Percentiles rank a stretch among this genome's conserved stretches.
Evolutionary conservation across 305 asterid species (phyloP).

Genomic region (Solanum hybrid): DNA sequence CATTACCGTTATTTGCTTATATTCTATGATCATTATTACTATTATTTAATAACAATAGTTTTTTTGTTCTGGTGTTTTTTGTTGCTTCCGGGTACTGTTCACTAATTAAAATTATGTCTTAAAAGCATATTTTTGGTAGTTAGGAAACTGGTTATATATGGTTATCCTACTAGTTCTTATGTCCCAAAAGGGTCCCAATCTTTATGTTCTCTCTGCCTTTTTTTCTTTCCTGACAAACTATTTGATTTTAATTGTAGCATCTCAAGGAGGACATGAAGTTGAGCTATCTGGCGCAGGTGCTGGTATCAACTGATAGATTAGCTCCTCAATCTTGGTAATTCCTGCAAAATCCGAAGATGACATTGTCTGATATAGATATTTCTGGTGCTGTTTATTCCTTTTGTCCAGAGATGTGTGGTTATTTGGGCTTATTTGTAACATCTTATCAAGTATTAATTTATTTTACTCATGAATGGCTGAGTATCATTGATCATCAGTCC

Average conservation of each 20-base stretch:
- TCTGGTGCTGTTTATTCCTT: neutral
- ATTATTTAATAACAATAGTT: neutral
- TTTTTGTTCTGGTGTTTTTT: neutral
- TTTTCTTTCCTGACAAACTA: slow-evolving; percentile 9
- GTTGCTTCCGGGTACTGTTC: neutral
- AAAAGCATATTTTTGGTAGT: neutral
- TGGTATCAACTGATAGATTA: slow-evolving; percentile 83
- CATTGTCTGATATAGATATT: slow-evolving; percentile 4
- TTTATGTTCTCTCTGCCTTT: slow-evolving; percentile 11
- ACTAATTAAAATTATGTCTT: neutral
- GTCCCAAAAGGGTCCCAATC: neutral
- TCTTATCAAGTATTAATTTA: neutral
- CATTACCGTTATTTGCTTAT: neutral
- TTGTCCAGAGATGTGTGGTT: neutral
- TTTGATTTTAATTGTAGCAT: slow-evolving; percentile 44
- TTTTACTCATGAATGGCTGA: neutral
- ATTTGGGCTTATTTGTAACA: neutral
- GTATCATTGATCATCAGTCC: neutral
- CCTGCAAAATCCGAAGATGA: neutral
- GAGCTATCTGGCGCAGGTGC: slow-evolving; percentile 96
- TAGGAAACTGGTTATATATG: neutral
- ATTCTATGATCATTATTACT: neutral
- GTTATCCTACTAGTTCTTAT: neutral
- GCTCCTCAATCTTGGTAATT: slow-evolving; percentile 94
- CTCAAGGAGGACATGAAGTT: slow-evolving; percentile 96